phyloP scores from a whole-genome alignment of 1,284 basidiomycete genomes.

The Apiotrichum laibachii region DNA sequence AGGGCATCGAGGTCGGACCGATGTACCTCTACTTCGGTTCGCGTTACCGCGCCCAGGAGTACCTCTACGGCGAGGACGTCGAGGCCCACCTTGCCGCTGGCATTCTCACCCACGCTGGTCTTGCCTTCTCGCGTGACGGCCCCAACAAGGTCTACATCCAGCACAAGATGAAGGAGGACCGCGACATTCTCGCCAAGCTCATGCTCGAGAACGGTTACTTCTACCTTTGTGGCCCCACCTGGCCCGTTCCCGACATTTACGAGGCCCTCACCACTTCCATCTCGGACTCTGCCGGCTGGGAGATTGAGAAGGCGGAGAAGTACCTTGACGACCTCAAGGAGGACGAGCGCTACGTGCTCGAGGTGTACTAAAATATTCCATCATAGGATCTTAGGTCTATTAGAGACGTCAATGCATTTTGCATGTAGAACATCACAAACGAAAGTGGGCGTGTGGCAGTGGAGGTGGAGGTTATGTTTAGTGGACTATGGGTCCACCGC shows the following conservation, averaged over 20 bases:
- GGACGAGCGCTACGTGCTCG: constrained; percentile 94
- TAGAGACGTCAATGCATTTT: not conserved
- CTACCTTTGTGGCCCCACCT: constrained; percentile 96
- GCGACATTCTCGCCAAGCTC: constrained; percentile 63
- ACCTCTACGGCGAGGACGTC: constrained; percentile 70
- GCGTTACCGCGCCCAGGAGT: constrained; percentile 89
- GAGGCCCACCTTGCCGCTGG: constrained; percentile 69
- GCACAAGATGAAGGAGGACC: constrained; percentile 94
- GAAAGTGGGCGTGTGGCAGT: not conserved
- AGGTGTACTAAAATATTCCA: constrained; percentile 59
- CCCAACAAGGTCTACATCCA: constrained; percentile 95
- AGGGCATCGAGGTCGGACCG: constrained; percentile 71
- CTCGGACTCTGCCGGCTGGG: constrained; percentile 66
- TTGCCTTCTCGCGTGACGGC: constrained; percentile 95
- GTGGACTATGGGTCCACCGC: no score
- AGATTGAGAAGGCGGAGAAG: constrained; percentile 67
- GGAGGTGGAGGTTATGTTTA: no score
- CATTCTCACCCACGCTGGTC: constrained; percentile 80
- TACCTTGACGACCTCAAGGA: constrained; percentile 91
- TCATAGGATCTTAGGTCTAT: not conserved
- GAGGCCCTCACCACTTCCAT: constrained; percentile 83
- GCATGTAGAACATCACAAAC: not conserved
- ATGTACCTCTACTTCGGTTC: constrained; percentile 98
- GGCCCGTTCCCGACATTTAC: constrained; percentile 97
- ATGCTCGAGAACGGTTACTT: constrained; percentile 71